Percentiles rank a stretch among this genome's conserved stretches.
These are phyloP conservation scores for Elsinoe fawcettii DNA, from an alignment of 2,329 filamentous ascomycete genomes.

Conservation along the genomic window DNA sequence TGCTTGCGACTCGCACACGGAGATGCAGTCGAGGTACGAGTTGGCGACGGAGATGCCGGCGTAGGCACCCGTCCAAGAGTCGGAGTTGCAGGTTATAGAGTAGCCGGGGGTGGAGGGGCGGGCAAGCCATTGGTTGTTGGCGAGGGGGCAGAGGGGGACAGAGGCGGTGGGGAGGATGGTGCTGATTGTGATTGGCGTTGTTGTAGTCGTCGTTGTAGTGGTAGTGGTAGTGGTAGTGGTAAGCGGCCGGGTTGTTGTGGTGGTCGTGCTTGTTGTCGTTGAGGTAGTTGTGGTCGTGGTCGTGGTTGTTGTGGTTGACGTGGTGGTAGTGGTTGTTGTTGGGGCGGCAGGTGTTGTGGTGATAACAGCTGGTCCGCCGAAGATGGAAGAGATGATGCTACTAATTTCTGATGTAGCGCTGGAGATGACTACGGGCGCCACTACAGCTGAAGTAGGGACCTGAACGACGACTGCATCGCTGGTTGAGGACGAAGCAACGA, in stretches of 20 bases:
- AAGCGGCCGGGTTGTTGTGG: not conserved
- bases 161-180: conserved; percentile 12
- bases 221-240: conserved; percentile 9
- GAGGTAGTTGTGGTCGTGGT: not conserved
- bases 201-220: conserved; percentile 14
- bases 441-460: not conserved
- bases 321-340: not conserved
- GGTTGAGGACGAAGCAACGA: not conserved
- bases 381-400: not conserved
- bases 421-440: not conserved
- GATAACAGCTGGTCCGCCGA: not conserved
- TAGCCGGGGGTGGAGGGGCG: conserved; percentile 18
- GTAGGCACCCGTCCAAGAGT: conserved; percentile 18
- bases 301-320: not conserved
- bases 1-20: conserved; percentile 16
- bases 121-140: conserved; percentile 13
- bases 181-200: not conserved
- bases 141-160: conserved; percentile 19
- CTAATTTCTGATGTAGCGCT: not conserved
- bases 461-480: not conserved
- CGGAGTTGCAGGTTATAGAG: conserved; percentile 17
- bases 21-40: conserved; percentile 19
- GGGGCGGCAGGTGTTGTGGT: not conserved
- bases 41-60: conserved; percentile 11
- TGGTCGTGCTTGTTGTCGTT: not conserved